Conservation (phyloP, 2,329 filamentous ascomycete genomes). For the Sporothrix dimorphospora region DNA sequence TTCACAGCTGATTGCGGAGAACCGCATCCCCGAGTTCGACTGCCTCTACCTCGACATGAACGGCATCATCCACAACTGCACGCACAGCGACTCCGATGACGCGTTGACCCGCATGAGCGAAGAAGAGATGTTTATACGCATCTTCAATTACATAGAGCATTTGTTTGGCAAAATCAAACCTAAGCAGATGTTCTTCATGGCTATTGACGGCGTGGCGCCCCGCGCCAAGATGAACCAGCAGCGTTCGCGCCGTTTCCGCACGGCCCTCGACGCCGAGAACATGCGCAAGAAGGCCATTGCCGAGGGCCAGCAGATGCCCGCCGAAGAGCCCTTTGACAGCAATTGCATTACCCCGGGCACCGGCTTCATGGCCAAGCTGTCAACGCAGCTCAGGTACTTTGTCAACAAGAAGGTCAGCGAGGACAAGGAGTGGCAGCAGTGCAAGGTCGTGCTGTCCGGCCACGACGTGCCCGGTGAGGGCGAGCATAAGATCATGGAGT, state of each 20-base stretch:
- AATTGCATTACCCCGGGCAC: conserved; percentile 98
- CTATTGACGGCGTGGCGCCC: conserved; percentile 95
- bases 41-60: conserved; percentile 99
- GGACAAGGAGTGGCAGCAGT: conserved; percentile 95
- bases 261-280: conserved; percentile 85
- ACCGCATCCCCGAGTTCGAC: conserved; percentile 98
- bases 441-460: conserved; percentile 92
- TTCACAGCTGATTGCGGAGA: conserved; percentile 97
- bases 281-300: conserved; percentile 89
- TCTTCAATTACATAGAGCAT: conserved; percentile 99
- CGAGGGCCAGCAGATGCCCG: conserved; percentile 89
- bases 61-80: conserved; percentile 99
- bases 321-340: conserved; percentile 95
- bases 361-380: conserved; percentile 96
- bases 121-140: conserved; percentile 99
- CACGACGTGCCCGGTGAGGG: conserved; percentile 98
- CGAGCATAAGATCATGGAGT: conserved; percentile 99
- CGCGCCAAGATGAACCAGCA: conserved; percentile 99
- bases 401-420: conserved; percentile 98
- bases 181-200: conserved; percentile 99
- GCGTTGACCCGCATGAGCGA: conserved; percentile 91
- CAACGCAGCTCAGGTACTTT: conserved; percentile 94
- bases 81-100: conserved; percentile 93
- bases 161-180: conserved; percentile 98
- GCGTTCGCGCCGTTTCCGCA: conserved; percentile 90